Evolutionary conservation across 2,329 filamentous ascomycete genomes (phyloP), one percentile per base, ranked within the genome.

Genomic region (Curvularia sp.): DNA sequence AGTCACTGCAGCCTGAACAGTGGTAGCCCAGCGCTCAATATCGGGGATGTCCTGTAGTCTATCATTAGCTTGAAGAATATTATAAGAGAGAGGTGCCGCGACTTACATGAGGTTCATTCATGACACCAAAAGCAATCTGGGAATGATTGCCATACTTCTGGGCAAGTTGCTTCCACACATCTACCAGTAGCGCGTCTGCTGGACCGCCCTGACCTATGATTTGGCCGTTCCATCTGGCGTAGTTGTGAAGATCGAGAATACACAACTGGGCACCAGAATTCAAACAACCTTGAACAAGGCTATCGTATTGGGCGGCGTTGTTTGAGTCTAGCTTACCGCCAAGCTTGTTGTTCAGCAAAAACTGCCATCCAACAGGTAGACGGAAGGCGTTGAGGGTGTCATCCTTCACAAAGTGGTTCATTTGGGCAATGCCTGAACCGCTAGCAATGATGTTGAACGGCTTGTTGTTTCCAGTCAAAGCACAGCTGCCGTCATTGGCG

Each of bases 121-220:
- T 90, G 44, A 90, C 71, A 13, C 86, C 87, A 63, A 90, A 88
- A 3, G 84, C 80, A 26, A 90, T 76, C 59, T 83, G 85, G 38
- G 80, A 71, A 49, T 86, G 75, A 5, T 69, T 67, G 22, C 80
- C 81, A 73, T 90, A 90, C 69, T 86, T 85, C 1, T 75, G 78
- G 1, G 88, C 88, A 4, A 81, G 61, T 68, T 80, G 77, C 30
- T 64, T 73, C 88, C 88, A 90, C 5, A 90, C 74, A 42, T 76
- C 77, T 3, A 81, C 83, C 64, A 89, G 86, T 13, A 86, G 76
- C 10, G 81, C 83, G 68, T 89, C 82, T 0, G 81, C 82, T 0
- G 87, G 86, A 0, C 87, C 88, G 22, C 86, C 87, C 69, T 90
- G 87, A 1, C 88, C 88, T 55, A 90, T 83, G 62, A 90, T 86